These are phyloP conservation scores for Ophiosphaerella korrae DNA, from an alignment of 2,329 filamentous ascomycete species.

Conservation along the genomic window DNA sequence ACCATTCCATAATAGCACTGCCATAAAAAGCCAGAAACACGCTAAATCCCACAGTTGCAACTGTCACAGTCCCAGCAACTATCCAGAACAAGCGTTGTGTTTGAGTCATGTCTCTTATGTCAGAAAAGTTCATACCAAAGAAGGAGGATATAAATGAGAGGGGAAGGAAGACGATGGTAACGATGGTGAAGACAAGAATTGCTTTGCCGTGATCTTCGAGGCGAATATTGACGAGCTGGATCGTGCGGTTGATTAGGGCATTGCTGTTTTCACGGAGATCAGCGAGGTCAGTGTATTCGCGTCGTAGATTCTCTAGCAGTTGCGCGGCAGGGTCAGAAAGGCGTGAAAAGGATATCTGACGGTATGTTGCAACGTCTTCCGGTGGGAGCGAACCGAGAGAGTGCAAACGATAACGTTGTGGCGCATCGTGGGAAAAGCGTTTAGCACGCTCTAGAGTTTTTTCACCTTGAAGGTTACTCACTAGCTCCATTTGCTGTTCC, in stretches of 20 bases:
- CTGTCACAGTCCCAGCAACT: slow-evolving; percentile 46
- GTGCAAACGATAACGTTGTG: slow-evolving; percentile 15
- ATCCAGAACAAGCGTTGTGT: slow-evolving; percentile 50
- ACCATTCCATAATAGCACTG: slow-evolving; percentile 42
- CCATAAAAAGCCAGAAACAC: slow-evolving; percentile 51
- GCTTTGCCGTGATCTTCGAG: slow-evolving; percentile 53
- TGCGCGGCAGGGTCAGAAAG: slow-evolving; percentile 47
- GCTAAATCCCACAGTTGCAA: slow-evolving; percentile 45
- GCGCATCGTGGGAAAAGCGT: slow-evolving; percentile 11
- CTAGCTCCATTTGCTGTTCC: slow-evolving; percentile 49
- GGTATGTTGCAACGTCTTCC: slow-evolving; percentile 40
- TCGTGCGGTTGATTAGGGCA: slow-evolving; percentile 50
- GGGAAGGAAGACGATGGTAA: slow-evolving; percentile 52
- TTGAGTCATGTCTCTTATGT: slow-evolving; percentile 48
- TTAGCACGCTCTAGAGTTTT: slow-evolving; percentile 10
- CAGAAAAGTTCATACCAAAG: slow-evolving; percentile 52
- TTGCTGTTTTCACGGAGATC: slow-evolving; percentile 52
- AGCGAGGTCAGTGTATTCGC: slow-evolving; percentile 48
- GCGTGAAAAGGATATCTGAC: slow-evolving; percentile 45
- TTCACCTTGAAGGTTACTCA: slow-evolving; percentile 34
- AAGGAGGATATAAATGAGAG: slow-evolving; percentile 52
- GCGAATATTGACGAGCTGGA: slow-evolving; percentile 53
- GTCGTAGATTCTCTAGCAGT: slow-evolving; percentile 48
- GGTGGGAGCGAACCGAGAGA: slow-evolving; percentile 21
- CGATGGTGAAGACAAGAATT: slow-evolving; percentile 52